Conservation (phyloP, 176 grass and related monocot species). For the Tuctoria greenei region DNA sequence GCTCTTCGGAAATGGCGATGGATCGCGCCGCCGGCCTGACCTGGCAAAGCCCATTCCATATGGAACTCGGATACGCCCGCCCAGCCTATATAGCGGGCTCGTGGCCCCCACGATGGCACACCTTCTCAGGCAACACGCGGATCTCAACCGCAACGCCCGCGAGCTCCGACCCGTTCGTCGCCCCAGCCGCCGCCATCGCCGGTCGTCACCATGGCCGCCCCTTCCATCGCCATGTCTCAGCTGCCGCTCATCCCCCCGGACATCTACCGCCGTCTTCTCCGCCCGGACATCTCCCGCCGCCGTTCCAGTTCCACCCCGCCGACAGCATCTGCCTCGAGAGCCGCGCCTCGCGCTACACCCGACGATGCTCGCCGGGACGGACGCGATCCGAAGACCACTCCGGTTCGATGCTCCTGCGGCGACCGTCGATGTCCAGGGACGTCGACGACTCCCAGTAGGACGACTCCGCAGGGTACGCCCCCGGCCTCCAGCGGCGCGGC, state of each 20-base stretch:
- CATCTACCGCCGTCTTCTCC: no score
- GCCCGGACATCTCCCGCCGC: no score
- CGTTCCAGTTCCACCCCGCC: no score
- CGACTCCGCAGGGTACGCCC: background rate
- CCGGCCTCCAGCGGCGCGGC: background rate
- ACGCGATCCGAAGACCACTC: background rate
- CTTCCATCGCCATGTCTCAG: background rate
- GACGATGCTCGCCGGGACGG: background rate
- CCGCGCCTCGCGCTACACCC: background rate
- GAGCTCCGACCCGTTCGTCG: background rate
- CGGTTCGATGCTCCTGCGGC: no score
- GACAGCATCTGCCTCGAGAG: no score
- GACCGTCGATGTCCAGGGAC: background rate
- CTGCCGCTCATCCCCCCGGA: background rate
- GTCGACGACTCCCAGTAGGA: background rate
- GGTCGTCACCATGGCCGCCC: background rate
- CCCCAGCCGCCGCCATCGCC: background rate
- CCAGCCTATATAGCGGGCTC: background rate
- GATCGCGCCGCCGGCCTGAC: no score
- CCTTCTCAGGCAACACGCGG: no score
- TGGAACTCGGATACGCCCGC: no score
- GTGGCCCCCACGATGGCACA: no score
- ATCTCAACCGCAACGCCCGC: background rate
- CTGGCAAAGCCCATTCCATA: no score
- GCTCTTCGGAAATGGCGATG: no score